A percentile compares a stretch with the other conserved stretches of the same genome.
These are phyloP conservation scores for Solanum medicagineum DNA, from an alignment of 257 asterid species.

Conservation along the genomic window DNA sequence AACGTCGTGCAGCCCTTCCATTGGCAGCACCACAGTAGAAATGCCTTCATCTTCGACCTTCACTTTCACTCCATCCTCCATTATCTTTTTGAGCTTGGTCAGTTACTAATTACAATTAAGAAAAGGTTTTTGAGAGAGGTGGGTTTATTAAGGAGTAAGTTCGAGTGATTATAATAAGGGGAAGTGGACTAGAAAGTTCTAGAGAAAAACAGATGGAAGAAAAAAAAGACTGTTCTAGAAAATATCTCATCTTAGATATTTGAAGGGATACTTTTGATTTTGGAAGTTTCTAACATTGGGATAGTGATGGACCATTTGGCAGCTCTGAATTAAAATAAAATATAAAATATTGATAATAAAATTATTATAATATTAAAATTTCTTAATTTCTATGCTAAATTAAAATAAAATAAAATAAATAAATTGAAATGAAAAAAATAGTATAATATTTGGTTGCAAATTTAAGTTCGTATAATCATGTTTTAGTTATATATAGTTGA, in stretches of 20 bases:
- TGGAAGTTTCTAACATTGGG: not conserved
- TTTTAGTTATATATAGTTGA: too few species aligned
- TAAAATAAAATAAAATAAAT: too few species aligned
- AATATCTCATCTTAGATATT: conserved; percentile 2
- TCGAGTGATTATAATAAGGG: not conserved
- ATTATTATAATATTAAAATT: too few species aligned
- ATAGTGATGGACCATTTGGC: too few species aligned
- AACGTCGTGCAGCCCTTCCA: conserved; percentile 68
- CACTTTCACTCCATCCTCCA: conserved; percentile 16
- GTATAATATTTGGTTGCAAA: too few species aligned
- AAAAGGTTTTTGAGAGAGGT: not conserved
- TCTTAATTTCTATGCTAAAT: too few species aligned
- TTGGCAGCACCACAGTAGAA: conserved; percentile 15
- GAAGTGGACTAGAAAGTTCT: conserved; percentile 18
- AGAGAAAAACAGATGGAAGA: not conserved
- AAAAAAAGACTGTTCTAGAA: not conserved
- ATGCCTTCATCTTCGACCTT: conserved; percentile 36
- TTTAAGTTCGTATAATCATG: too few species aligned
- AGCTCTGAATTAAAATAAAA: too few species aligned
- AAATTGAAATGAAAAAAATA: too few species aligned
- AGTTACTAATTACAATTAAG: not conserved
- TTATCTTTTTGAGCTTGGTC: not conserved
- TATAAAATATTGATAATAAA: too few species aligned
- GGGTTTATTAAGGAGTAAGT: not conserved
- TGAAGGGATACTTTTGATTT: not conserved